phyloP scores from a whole-genome alignment of 2,329 filamentous ascomycete species.

The Cephalotrichum gorgonifer region DNA sequence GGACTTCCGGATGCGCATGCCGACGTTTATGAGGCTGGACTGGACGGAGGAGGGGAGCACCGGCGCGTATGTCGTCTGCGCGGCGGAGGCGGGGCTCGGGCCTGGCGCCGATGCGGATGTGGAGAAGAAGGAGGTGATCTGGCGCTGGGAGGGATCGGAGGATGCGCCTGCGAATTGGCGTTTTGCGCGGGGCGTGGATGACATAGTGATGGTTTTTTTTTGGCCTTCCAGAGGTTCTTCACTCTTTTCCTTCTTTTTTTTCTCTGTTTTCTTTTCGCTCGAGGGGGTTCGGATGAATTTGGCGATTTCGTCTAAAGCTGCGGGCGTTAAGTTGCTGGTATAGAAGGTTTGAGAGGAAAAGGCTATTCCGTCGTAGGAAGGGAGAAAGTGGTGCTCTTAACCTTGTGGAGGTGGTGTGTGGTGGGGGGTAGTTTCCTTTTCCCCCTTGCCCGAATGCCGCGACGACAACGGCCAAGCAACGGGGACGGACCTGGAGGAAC shows the following conservation, averaged over 20 bases:
- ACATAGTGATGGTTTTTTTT: slow-evolving; percentile 25
- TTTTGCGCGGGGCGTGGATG: slow-evolving; percentile 45
- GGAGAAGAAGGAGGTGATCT: slow-evolving; percentile 55
- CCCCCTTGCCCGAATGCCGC: no score
- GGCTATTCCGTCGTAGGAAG: no score
- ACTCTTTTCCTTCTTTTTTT: no score
- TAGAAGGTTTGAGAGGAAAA: no score
- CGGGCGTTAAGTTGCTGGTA: no score
- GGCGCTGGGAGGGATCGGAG: slow-evolving; percentile 46
- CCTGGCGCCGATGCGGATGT: slow-evolving; percentile 10
- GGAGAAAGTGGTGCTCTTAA: no score
- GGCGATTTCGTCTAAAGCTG: no score
- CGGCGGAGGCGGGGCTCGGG: slow-evolving; percentile 12
- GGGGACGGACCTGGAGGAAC: no score
- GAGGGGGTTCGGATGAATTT: neutral
- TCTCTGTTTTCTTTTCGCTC: neutral
- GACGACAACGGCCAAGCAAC: no score
- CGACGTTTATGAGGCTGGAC: slow-evolving; percentile 77
- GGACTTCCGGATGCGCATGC: slow-evolving; percentile 89
- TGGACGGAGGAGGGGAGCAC: slow-evolving; percentile 57
- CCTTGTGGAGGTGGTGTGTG: no score
- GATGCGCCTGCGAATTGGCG: slow-evolving; percentile 51
- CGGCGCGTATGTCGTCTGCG: slow-evolving; percentile 29
- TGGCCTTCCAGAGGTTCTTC: no score
- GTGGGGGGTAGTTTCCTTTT: no score